phyloP scores from a whole-genome alignment of 2,329 filamentous ascomycete genomes.

The Neopestalotiopsis rosae region DNA sequence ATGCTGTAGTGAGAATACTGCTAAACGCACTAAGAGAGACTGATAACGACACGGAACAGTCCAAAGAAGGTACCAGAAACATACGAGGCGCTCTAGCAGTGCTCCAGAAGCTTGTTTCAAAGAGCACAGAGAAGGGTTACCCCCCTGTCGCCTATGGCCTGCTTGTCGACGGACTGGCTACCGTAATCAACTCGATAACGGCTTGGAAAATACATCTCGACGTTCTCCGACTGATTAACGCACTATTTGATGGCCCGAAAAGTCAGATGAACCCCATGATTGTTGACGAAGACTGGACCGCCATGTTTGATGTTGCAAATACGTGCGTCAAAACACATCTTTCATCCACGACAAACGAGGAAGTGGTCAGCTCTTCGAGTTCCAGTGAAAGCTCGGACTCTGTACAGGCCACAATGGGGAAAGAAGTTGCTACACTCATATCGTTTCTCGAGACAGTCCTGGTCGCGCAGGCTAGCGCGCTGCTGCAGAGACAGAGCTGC shows the following conservation, averaged over 20 bases:
- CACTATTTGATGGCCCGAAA: slow-evolving; percentile 58
- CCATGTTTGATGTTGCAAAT: slow-evolving; percentile 63
- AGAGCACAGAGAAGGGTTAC: slow-evolving; percentile 64
- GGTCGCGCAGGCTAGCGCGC: slow-evolving; percentile 52
- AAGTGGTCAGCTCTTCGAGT: slow-evolving; percentile 27
- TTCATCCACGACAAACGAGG: slow-evolving; percentile 26
- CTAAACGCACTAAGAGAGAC: slow-evolving; percentile 65
- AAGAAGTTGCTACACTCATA: slow-evolving; percentile 52
- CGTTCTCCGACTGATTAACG: slow-evolving; percentile 59
- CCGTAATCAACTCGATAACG: slow-evolving; percentile 50
- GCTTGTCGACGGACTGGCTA: slow-evolving; percentile 62
- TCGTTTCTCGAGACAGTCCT: slow-evolving; percentile 56
- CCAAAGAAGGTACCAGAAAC: slow-evolving; percentile 59
- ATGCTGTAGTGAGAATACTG: slow-evolving; percentile 69
- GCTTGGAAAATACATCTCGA: slow-evolving; percentile 52
- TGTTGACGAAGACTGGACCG: slow-evolving; percentile 69
- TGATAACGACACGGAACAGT: slow-evolving; percentile 48
- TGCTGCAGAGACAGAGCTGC: slow-evolving; percentile 69
- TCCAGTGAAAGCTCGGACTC: slow-evolving; percentile 37
- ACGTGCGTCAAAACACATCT: slow-evolving; percentile 53
- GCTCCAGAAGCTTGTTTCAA: slow-evolving; percentile 66
- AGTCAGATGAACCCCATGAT: slow-evolving; percentile 61
- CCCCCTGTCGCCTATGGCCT: slow-evolving; percentile 63
- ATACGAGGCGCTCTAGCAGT: slow-evolving; percentile 68
- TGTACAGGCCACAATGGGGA: slow-evolving; percentile 44